Evolutionary conservation across 768 basidiomycete genomes (phyloP).

Genomic region (Asterophora lycoperdoides): DNA sequence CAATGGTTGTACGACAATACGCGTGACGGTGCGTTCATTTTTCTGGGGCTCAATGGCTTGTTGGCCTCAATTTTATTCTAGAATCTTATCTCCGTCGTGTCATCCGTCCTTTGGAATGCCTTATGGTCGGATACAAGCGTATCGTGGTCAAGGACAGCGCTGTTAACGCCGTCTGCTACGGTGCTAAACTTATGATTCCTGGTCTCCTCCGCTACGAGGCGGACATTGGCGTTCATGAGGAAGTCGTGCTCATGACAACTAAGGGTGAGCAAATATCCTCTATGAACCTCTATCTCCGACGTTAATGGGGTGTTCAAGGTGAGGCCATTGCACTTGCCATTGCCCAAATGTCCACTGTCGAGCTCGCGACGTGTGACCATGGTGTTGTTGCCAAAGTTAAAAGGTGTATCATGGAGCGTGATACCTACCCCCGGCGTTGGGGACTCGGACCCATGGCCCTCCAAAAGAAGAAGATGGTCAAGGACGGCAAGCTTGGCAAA

Average conservation of each 20-base stretch:
- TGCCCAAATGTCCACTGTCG: constrained; percentile 98
- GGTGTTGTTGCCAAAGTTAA: constrained; percentile 99
- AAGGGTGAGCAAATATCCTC: constrained; percentile 55
- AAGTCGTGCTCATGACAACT: constrained; percentile 97
- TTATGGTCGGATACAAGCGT: constrained; percentile 94
- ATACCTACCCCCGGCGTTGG: constrained; percentile 97
- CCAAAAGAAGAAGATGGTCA: constrained; percentile 97
- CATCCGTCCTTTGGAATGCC: constrained; percentile 89
- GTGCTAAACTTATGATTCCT: constrained; percentile 99
- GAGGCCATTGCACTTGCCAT: constrained; percentile 94
- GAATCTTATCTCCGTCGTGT: constrained; percentile 96
- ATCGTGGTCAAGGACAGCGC: constrained; percentile 99
- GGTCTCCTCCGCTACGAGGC: constrained; percentile 94
- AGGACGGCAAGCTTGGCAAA: constrained; percentile 95
- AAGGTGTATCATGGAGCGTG: constrained; percentile 98
- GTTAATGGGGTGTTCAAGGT: constrained; percentile 36
- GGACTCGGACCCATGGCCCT: constrained; percentile 96
- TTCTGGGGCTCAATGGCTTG: background rate
- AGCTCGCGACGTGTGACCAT: constrained; percentile 96
- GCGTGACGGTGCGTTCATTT: constrained; percentile 68
- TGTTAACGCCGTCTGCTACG: constrained; percentile 98
- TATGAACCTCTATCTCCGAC: background rate
- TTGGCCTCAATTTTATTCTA: constrained; percentile 26
- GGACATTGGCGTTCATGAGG: constrained; percentile 92
- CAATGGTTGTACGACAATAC: constrained; percentile 99